phyloP scores from a whole-genome alignment of 257 asterid species.

The Primulina tabacum region DNA sequence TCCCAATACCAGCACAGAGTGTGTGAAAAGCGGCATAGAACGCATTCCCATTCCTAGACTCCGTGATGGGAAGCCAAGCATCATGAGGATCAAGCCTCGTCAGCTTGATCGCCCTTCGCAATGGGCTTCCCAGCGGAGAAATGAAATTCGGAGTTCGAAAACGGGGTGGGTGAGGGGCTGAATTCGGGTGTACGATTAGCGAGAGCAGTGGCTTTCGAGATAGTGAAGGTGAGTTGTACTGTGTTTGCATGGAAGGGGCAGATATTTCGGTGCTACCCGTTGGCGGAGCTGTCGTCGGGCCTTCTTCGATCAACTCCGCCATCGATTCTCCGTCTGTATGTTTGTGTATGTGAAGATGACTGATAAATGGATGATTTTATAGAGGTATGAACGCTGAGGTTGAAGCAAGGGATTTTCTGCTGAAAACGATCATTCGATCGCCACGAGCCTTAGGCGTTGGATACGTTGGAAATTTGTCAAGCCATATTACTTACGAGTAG shows the following conservation, averaged over 20 bases:
- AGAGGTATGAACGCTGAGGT: no score
- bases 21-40: conserved; percentile 67
- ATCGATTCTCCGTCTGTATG: no score
- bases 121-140: conserved; percentile 36
- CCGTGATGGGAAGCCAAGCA: conserved; percentile 73
- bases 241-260: conserved; percentile 17
- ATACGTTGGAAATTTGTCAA: no score
- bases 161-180: background rate
- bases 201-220: conserved; percentile 29
- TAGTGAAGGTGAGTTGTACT: conserved; percentile 38
- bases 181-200: conserved; percentile 16
- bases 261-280: no score
- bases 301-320: no score
- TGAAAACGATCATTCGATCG: no score
- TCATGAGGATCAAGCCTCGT: conserved; percentile 60
- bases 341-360: no score
- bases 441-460: no score
- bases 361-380: no score
- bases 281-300: no score
- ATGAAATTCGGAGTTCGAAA: conserved; percentile 27
- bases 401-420: no score
- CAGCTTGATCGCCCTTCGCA: conserved; percentile 30
- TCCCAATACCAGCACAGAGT: conserved; percentile 60
- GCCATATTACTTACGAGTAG: no score
- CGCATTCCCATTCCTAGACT: conserved; percentile 67